phyloP scores from a whole-genome alignment of 2,329 filamentous ascomycete species.

The Fusarium concolor region DNA sequence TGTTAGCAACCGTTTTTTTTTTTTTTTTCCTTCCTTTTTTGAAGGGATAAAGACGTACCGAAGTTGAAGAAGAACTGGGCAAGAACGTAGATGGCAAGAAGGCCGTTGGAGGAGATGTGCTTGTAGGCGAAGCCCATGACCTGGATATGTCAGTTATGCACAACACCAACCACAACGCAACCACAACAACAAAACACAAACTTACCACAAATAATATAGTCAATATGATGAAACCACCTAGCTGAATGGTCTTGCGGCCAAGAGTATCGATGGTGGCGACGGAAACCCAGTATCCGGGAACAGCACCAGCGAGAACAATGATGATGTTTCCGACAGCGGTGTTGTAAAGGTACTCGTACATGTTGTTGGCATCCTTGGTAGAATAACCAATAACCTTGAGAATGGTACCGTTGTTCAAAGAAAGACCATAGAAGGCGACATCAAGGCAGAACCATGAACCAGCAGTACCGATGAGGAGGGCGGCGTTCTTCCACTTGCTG shows the following conservation, averaged over 20 bases:
- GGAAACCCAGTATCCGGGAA: conserved; percentile 86
- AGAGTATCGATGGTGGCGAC: conserved; percentile 79
- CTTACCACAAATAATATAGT: conserved; percentile 67
- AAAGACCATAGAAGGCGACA: conserved; percentile 73
- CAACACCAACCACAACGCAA: too few species aligned
- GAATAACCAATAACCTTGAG: conserved; percentile 78
- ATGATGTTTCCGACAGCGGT: conserved; percentile 84
- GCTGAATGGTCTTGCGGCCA: conserved; percentile 82
- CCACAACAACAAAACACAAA: too few species aligned
- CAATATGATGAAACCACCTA: conserved; percentile 70
- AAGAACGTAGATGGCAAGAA: conserved; percentile 67
- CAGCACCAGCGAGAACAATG: conserved; percentile 80
- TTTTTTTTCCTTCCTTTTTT: too few species aligned
- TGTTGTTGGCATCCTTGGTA: conserved; percentile 57
- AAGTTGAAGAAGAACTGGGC: conserved; percentile 72
- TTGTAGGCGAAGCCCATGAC: conserved; percentile 73
- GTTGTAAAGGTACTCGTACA: conserved; percentile 78
- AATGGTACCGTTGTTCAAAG: conserved; percentile 81
- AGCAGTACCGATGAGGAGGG: conserved; percentile 80
- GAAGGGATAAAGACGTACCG: too few species aligned
- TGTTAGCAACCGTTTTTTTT: too few species aligned
- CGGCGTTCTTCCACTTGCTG: conserved; percentile 75
- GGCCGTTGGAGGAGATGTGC: conserved; percentile 61
- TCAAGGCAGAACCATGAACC: conserved; percentile 85
- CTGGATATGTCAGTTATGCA: conserved; percentile 14